Percentiles rank a stretch among this genome's conserved stretches.
Conservation (phyloP, 2,329 filamentous ascomycete species). For the Epicoccum sorghinum region DNA sequence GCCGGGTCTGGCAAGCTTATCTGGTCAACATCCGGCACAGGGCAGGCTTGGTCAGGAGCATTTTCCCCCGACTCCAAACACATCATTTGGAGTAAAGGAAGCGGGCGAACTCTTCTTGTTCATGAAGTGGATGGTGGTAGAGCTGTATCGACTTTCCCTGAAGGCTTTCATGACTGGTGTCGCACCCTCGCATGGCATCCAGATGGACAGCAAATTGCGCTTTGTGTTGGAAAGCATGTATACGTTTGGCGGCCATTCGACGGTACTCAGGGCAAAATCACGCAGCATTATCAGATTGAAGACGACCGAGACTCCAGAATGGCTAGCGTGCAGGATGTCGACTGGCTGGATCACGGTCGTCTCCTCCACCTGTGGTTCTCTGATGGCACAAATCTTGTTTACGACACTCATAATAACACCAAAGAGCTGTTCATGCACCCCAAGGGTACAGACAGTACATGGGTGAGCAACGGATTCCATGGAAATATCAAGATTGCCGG, state of each 20-base stretch:
- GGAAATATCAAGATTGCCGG: slow-evolving; percentile 15
- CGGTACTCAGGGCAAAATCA: slow-evolving; percentile 19
- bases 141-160: slow-evolving; percentile 20
- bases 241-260: slow-evolving; percentile 35
- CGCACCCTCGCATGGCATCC: slow-evolving; percentile 33
- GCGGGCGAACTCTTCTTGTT: slow-evolving; percentile 23
- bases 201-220: slow-evolving; percentile 26
- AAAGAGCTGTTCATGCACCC: slow-evolving; percentile 37
- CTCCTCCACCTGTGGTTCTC: slow-evolving; percentile 22
- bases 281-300: slow-evolving; percentile 28
- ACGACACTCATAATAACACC: slow-evolving; percentile 28
- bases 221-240: slow-evolving; percentile 25
- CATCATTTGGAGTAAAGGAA: slow-evolving; percentile 31
- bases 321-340: slow-evolving; percentile 10
- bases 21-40: slow-evolving; percentile 27
- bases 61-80: slow-evolving; percentile 35
- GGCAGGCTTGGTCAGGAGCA: slow-evolving; percentile 31
- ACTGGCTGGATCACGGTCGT: slow-evolving; percentile 29
- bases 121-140: slow-evolving; percentile 25
- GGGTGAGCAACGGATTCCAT: slow-evolving; percentile 22
- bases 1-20: slow-evolving; percentile 23
- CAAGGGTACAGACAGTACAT: slow-evolving; percentile 12
- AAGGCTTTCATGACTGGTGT: slow-evolving; percentile 25
- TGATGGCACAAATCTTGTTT: slow-evolving; percentile 33
- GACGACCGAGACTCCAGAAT: slow-evolving; percentile 12